These are phyloP conservation scores for Fusarium xylarioides DNA, from an alignment of 2,329 filamentous ascomycete genomes.

Conservation along the genomic window DNA sequence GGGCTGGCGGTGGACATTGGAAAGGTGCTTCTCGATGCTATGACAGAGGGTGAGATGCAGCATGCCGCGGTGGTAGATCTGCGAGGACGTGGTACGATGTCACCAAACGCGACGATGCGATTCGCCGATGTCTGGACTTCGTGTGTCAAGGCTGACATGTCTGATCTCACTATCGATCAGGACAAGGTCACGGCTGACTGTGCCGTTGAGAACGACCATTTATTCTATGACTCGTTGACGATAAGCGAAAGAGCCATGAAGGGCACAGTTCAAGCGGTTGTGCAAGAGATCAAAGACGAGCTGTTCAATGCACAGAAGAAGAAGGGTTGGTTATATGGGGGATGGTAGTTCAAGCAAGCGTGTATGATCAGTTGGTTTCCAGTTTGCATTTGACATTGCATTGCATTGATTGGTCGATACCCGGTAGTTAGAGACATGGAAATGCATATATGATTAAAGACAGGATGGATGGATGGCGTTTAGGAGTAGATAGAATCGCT, in stretches of 20 bases:
- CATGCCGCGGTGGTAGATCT: constrained; percentile 53
- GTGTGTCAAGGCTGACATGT: constrained; percentile 47
- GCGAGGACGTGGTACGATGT: constrained; percentile 53
- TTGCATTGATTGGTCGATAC: constrained; percentile 19
- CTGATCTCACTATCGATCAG: constrained; percentile 23
- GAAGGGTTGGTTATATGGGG: constrained; percentile 31
- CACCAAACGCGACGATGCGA: constrained; percentile 44
- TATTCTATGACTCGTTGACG: constrained; percentile 63
- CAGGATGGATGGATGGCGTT: constrained; percentile 20
- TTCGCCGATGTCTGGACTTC: constrained; percentile 56
- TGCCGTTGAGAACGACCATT: constrained; percentile 54
- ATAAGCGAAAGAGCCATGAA: constrained; percentile 49
- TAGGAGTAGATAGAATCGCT: neutral
- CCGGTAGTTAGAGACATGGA: neutral
- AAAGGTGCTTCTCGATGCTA: constrained; percentile 53
- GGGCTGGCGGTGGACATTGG: constrained; percentile 55
- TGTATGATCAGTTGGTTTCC: neutral
- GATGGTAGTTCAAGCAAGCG: constrained; percentile 4
- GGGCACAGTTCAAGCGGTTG: constrained; percentile 30
- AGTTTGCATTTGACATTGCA: neutral
- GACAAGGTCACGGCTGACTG: constrained; percentile 45
- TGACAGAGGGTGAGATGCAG: constrained; percentile 60
- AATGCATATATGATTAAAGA: constrained; percentile 9
- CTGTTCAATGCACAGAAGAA: constrained; percentile 35
- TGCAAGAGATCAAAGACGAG: constrained; percentile 32